Evolutionary conservation across 78 protist genomes (phyloP), one percentile per base, ranked within the genome.

Genomic region (Thecamonas trahens): DNA sequence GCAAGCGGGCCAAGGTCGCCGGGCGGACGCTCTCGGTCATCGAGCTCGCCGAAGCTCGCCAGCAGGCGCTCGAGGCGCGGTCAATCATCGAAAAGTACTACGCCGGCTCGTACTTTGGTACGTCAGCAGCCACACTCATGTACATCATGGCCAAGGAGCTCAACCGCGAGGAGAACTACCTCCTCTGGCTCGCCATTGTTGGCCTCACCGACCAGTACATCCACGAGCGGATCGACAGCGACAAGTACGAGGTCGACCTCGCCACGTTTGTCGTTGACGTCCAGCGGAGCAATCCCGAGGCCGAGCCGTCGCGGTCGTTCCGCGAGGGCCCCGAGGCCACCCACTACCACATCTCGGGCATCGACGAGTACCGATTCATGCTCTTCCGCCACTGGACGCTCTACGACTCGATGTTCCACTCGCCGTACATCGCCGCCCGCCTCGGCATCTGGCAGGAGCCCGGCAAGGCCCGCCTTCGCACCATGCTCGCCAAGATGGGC

Each of bases 131-230:
- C n/a, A 11, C 24, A 35, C 35, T 39, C 45, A 29, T 63, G 39
- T 63, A 50, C 57, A 49, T 29, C 20, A 3, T 63, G 24, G 69
- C 40, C 26, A 5, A 7, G 31, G 13, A 39, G 40, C 17, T 63
- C 39, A 9, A n/a, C 54, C n/a, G 40, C 17, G 57, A 63, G 52
- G 11, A 45, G 6, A 49, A 49, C 49, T 7, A 63, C 11, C 24
- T 63, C 29, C 49, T 63, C n/a, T 63, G 54, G 57, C 18, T 4
- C 37, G 70, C 87, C 2, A 65, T 81, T 29, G 47, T 75, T 13
- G 87, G 87, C 20, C 20, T 70, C 59, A 81, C 87, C 0, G 87
- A 81, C 50, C 87, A 81, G 63, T 57, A 65, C n/a, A 54, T 81
- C 24, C 81, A 81, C 66, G 74, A 81, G 44, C 31, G 76, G 24